phyloP scores from a whole-genome alignment of 2,329 filamentous ascomycete species.

The Sporothrix phasma region DNA sequence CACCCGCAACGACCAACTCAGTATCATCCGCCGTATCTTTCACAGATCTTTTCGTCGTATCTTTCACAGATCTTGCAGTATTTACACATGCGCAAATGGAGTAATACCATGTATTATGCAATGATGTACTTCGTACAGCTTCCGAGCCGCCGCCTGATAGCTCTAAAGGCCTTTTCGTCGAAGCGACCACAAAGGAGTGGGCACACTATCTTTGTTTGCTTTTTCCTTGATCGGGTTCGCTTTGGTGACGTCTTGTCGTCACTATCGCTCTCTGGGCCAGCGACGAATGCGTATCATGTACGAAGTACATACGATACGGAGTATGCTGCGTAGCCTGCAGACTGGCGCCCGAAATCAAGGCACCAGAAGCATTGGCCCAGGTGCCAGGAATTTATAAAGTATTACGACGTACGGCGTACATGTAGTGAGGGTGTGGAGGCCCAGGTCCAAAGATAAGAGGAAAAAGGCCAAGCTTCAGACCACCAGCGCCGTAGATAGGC shows the following conservation, averaged over 20 bases:
- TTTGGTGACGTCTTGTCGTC: background rate
- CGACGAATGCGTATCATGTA: background rate
- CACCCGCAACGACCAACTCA: no score
- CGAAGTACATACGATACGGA: background rate
- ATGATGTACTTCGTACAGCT: background rate
- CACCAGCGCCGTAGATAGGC: background rate
- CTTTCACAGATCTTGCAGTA: no score
- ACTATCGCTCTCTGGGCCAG: background rate
- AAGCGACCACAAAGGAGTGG: background rate
- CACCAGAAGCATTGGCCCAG: background rate
- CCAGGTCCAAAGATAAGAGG: background rate
- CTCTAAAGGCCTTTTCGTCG: background rate
- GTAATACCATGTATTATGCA: no score
- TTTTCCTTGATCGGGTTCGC: background rate
- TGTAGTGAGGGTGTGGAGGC: no score
- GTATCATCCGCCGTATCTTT: no score
- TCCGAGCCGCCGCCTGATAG: background rate
- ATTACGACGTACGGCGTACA: no score
- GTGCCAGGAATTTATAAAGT: background rate
- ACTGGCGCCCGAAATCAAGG: background rate
- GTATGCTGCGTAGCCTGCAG: background rate
- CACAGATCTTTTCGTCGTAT: no score
- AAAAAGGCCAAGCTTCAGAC: background rate
- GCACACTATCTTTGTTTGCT: background rate
- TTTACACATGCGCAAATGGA: background rate